These are phyloP conservation scores for bread wheat (Triticum aestivum) DNA, from an alignment of 176 grass and related monocot genomes.

Conservation along the genomic window DNA sequence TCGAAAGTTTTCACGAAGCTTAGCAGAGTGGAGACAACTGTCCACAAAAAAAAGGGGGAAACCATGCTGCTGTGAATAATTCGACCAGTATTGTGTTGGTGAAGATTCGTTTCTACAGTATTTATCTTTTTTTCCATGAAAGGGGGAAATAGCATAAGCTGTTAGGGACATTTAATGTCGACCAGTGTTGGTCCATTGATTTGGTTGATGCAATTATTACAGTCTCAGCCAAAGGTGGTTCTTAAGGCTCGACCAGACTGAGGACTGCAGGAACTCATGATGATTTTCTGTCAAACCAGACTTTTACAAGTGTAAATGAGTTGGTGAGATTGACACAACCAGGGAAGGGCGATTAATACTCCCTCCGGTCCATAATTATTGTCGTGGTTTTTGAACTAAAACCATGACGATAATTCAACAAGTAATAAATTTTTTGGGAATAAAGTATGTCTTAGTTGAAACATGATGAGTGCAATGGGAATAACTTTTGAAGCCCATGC, in stretches of 20 bases:
- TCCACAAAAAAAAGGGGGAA: constrained; percentile 22
- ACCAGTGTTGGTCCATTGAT: not conserved
- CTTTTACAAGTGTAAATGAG: not conserved
- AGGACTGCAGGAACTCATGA: not conserved
- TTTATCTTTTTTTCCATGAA: not conserved
- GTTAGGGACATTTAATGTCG: not conserved
- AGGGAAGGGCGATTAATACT: not conserved
- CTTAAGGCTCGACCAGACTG: not conserved
- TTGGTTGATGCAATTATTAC: not conserved
- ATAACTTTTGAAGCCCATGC: constrained; percentile 10
- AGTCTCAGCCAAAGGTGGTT: not conserved
- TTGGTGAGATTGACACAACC: not conserved
- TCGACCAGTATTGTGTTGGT: not conserved
- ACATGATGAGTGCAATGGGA: constrained; percentile 8
- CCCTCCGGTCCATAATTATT: too few species aligned
- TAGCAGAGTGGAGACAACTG: constrained; percentile 77
- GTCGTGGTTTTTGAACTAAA: too few species aligned
- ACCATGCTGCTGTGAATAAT: not conserved
- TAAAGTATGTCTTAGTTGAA: not conserved
- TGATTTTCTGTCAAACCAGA: not conserved
- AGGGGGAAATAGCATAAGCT: not conserved
- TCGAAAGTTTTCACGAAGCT: constrained; percentile 73
- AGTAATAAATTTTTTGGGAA: not conserved
- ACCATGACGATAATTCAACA: not conserved
- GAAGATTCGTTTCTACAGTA: not conserved